Evolutionary conservation across 2,329 filamentous ascomycete genomes (phyloP), one percentile per base, ranked within the genome.

Genomic region (Ciborinia camelliae): DNA sequence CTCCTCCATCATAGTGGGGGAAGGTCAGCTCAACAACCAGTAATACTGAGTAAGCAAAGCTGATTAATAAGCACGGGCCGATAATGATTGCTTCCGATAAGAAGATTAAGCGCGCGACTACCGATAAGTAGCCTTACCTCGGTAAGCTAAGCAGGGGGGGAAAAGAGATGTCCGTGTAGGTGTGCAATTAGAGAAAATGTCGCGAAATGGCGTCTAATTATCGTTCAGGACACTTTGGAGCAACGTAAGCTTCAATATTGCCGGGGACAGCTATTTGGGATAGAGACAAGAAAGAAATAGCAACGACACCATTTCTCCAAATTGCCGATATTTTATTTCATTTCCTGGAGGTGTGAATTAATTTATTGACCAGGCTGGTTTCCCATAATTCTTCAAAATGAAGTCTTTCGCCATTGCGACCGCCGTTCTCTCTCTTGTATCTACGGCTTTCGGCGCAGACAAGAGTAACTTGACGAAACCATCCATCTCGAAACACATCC

Each of bases 401-500:
- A 72, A 69, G 71, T 57, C 68, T 53, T 69, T 72, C 63, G 68
- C 82, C 71, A 76, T 84, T 75, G 81, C 83, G 74, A 81, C 85
- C 74, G 84, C 83, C 71, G 80, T 86, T 73, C 77, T 84, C 70
- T 86, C 86, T 74, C 81, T 87, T 74, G 69, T 69, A 28, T 71
- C 69, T 41, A 70, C 69, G 67, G 71, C 71, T 69, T 51, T 75
- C 45, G 69, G 69, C 61, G 68, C 69, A 66, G 70, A 72, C 57
- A 68, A 71, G 62, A 65, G 69, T 45, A 75, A 73, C 63, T 63
- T 72, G 45, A 74, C 72, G 39, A 75, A 72, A 68, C 72, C 73
- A 69, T 68, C 83, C 71, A 81, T 84, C 65, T 84, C 86, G 69
- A 86, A 86, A 76, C 77, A 83, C 73, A 82, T 81, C 63, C 80